phyloP scores from a whole-genome alignment of 306 rosid genomes.

The Elaeagnus macrophylla region DNA sequence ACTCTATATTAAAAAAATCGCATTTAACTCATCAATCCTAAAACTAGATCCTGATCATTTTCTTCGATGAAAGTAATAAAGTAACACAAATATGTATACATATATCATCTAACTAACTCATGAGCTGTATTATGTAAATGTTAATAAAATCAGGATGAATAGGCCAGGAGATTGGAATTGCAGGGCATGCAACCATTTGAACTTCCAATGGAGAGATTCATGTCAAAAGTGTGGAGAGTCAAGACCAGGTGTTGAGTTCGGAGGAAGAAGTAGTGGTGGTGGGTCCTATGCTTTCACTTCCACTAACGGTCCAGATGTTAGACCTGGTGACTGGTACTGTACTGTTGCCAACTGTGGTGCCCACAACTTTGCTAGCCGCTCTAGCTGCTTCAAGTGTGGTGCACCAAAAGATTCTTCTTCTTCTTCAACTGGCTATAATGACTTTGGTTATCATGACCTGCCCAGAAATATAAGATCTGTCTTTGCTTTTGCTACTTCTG shows the following conservation, averaged over 20 bases:
- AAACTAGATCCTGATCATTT: too few relatives aligned
- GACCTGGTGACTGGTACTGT: slow-evolving; percentile 95
- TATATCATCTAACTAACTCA: too few relatives aligned
- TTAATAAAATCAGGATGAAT: slow-evolving; percentile 40
- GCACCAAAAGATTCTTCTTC: slow-evolving; percentile 68
- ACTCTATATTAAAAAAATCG: too few relatives aligned
- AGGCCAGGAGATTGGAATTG: slow-evolving; percentile 98
- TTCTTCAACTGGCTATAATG: too few relatives aligned
- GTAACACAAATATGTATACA: too few relatives aligned
- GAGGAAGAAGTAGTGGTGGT: slow-evolving; percentile 36
- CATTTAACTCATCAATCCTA: too few relatives aligned
- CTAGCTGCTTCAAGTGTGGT: slow-evolving; percentile 92
- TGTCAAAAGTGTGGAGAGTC: slow-evolving; percentile 74
- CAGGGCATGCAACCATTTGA: slow-evolving; percentile 76
- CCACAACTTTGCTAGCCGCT: slow-evolving; percentile 89
- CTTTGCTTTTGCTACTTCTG: slow-evolving; percentile 22
- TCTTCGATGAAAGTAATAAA: too few relatives aligned
- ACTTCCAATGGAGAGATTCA: slow-evolving; percentile 78
- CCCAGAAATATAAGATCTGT: slow-evolving; percentile 39
- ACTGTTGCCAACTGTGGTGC: slow-evolving; percentile 67
- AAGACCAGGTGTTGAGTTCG: slow-evolving; percentile 28
- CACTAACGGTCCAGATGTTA: slow-evolving; percentile 81
- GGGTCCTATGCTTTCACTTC: slow-evolving; percentile 58
- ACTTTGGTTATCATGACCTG: slow-evolving; percentile 40
- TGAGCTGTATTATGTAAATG: neutral